These are phyloP conservation scores for Strobilomyces echinocephalus DNA, from an alignment of 768 basidiomycete genomes.

Conservation along the genomic window DNA sequence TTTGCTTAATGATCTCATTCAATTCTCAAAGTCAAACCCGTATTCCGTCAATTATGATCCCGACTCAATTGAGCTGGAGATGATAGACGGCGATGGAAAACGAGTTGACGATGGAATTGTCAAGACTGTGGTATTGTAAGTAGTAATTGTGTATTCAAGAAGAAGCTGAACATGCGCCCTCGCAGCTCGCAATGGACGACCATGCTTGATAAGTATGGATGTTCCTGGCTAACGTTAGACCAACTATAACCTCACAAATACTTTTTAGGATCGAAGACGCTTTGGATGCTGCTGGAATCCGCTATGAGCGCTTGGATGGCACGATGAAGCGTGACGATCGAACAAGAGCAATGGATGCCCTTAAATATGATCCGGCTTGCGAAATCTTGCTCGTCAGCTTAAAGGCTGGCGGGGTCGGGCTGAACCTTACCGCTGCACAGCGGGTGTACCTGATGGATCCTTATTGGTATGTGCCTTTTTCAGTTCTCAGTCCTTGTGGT, in stretches of 20 bases:
- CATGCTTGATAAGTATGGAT: conserved; percentile 82
- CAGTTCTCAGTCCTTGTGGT: neutral
- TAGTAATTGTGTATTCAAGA: conserved; percentile 20
- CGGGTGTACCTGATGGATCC: conserved; percentile 96
- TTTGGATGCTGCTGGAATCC: conserved; percentile 73
- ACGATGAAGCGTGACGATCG: conserved; percentile 98
- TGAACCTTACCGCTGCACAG: conserved; percentile 92
- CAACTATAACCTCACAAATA: neutral
- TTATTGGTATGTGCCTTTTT: conserved; percentile 60
- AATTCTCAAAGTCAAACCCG: conserved; percentile 80
- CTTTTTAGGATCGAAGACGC: conserved; percentile 78
- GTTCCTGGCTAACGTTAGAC: neutral
- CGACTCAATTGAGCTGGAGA: conserved; percentile 62
- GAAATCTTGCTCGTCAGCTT: conserved; percentile 95
- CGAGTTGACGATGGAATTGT: conserved; percentile 62
- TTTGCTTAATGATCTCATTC: conserved; percentile 72
- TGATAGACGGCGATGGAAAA: conserved; percentile 71
- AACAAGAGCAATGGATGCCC: conserved; percentile 83
- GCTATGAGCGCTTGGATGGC: conserved; percentile 90
- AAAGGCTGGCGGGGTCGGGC: conserved; percentile 94
- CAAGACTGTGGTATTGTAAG: conserved; percentile 96
- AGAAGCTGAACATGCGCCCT: conserved; percentile 13
- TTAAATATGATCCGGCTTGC: conserved; percentile 84
- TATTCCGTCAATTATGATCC: conserved; percentile 86
- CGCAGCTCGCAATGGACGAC: conserved; percentile 87